Base-by-base conservation (phyloP, 331 rosid species). In the Cydonia oblonga region DNA sequence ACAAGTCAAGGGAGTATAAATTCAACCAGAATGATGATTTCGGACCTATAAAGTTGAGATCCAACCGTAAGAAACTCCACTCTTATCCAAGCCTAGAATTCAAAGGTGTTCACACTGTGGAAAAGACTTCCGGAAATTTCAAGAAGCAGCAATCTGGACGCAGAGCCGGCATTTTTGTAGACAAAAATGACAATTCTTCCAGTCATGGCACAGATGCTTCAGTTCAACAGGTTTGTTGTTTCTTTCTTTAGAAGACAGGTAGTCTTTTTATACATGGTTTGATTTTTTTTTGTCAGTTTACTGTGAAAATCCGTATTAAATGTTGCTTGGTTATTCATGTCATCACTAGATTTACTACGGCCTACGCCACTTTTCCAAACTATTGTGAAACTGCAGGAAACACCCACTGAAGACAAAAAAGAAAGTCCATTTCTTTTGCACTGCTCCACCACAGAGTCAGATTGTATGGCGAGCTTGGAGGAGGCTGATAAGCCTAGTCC, bases 401-500 rank as follows among this genome's bases (percentile, higher is more conserved):
- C 67, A 64, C 69, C 75, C 5, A 57, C 15, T 22, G 83, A 79
- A 24, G 30, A 73, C 32, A 66, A 75, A 7, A 77, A 76, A 64
- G 89, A 83, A 79, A 82, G 74, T 67, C 77, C 82, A 28, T 75
- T 20, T 25, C 72, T 56, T 78, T 85, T 85, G 42, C 74, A 58
- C 63, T 84, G 69, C 75, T 78, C 81, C 19, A 71, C 60, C 72
- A 53, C 75, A 40, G 83, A 69, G 70, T 60, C 71, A 38, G 87
- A 84, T 73, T 84, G 84, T 62, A 38, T 61, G 49, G 61, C 28
- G 66, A 81, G 78, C 71, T 81, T 70, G 42, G 92, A 81, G 61
- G 86, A 81, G 77, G 81, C 79, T 53, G 76, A 57, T 82, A 81
- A 81, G 69, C 87, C 91, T 44, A 91, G 93, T 75, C 97, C 99